Evolutionary conservation across 495 filamentous ascomycete species (phyloP).

Genomic region (Trichoderma asperelloides): DNA sequence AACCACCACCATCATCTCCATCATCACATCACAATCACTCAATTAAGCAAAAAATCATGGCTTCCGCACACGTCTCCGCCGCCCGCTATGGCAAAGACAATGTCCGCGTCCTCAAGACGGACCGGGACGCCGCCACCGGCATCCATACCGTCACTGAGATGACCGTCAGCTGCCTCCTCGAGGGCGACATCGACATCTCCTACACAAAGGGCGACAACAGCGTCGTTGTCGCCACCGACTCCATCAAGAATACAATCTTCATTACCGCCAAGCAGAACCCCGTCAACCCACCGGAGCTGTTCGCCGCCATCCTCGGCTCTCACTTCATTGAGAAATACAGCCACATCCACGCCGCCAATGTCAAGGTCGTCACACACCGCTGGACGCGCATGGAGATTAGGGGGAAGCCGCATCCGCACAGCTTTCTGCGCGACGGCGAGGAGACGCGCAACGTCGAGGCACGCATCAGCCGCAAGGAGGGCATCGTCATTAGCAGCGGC

Average conservation of each 20-base stretch:
- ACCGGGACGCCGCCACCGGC: constrained; percentile 63
- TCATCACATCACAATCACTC: neutral
- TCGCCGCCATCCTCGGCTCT: constrained; percentile 68
- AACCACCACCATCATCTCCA: neutral
- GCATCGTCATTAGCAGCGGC: constrained; percentile 62
- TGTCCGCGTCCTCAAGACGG: constrained; percentile 92
- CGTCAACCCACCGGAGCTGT: constrained; percentile 88
- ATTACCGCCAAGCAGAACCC: constrained; percentile 89
- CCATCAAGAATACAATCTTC: constrained; percentile 96
- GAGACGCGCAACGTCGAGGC: constrained; percentile 76
- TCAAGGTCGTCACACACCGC: constrained; percentile 73
- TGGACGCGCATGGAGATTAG: constrained; percentile 88
- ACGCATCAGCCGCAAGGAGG: constrained; percentile 39
- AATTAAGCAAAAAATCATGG: neutral
- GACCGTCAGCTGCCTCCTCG: constrained; percentile 83
- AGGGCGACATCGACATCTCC: constrained; percentile 81
- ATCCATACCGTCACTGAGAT: constrained; percentile 85
- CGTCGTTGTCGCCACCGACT: constrained; percentile 91
- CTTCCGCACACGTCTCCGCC: constrained; percentile 45
- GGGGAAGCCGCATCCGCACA: constrained; percentile 91
- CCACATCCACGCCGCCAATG: constrained; percentile 76
- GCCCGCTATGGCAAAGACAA: constrained; percentile 96
- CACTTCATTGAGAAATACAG: constrained; percentile 84
- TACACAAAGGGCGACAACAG: constrained; percentile 94
- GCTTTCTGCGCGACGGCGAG: constrained; percentile 79